Percentiles rank a stretch among this genome's conserved stretches.
Conservation (phyloP, 2,329 filamentous ascomycete species). For the Fusarium redolens region DNA sequence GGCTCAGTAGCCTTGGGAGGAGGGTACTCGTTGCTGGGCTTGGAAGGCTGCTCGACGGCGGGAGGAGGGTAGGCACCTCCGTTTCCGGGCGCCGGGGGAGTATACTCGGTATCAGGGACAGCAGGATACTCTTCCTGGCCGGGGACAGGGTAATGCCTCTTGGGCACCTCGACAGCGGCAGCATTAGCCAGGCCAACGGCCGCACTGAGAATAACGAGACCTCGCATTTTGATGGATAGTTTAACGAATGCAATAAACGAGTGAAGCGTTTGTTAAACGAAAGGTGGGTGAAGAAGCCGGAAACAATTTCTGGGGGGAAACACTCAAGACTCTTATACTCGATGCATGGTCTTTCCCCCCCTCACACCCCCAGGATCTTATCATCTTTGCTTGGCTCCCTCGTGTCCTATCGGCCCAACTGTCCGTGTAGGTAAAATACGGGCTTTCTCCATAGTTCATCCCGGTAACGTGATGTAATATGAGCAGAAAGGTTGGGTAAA, state of each 20-base stretch:
- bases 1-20: neutral
- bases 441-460: slow-evolving; percentile 33
- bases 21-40: neutral
- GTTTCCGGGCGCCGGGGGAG: neutral
- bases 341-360: neutral
- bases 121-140: neutral
- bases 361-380: slow-evolving; percentile 1
- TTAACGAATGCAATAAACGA: slow-evolving; percentile 30
- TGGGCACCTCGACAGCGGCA: slow-evolving; percentile 28
- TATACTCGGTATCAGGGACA: slow-evolving; percentile 6
- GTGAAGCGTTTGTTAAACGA: slow-evolving; percentile 34
- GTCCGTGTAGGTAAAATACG: slow-evolving; percentile 21
- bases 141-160: slow-evolving; percentile 21
- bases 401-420: slow-evolving; percentile 25
- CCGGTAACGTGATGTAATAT: slow-evolving; percentile 32
- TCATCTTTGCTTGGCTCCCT: slow-evolving; percentile 12
- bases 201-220: slow-evolving; percentile 34
- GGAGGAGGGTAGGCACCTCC: neutral
- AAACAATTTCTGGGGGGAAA: neutral
- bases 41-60: neutral
- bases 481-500: slow-evolving; percentile 11
- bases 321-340: slow-evolving; percentile 28
- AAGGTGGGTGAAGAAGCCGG: slow-evolving; percentile 22
- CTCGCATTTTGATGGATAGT: slow-evolving; percentile 23
- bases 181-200: slow-evolving; percentile 37